Conservation (phyloP, 1,139 yeast species). For the Geotrichum histeridarum region DNA sequence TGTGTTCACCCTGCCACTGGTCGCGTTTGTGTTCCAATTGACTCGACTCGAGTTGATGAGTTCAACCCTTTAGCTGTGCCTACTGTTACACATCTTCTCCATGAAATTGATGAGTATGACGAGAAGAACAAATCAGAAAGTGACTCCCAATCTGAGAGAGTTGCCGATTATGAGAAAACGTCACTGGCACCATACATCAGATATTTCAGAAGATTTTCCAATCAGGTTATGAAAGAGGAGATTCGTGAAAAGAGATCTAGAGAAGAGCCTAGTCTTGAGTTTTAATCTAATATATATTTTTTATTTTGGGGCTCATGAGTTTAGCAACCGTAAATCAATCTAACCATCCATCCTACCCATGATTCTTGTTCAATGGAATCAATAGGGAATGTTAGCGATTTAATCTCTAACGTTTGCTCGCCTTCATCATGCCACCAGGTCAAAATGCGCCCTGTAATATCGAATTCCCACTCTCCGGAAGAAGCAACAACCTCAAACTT, state of each 20-base stretch:
- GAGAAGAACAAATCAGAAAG: conserved; percentile 32
- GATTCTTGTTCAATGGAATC: neutral
- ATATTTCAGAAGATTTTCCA: conserved; percentile 63
- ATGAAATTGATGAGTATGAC: conserved; percentile 47
- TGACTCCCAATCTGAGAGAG: conserved; percentile 23
- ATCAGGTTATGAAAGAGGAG: conserved; percentile 53
- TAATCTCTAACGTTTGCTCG: conserved; percentile 31
- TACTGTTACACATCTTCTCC: conserved; percentile 56
- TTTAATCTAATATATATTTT: conserved; percentile 13
- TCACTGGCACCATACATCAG: conserved; percentile 69
- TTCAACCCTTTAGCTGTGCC: conserved; percentile 84
- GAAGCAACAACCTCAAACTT: conserved; percentile 42
- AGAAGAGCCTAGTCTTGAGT: conserved; percentile 25
- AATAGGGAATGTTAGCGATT: conserved; percentile 5
- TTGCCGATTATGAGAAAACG: conserved; percentile 58
- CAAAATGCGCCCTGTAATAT: conserved; percentile 50
- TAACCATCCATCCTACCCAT: neutral
- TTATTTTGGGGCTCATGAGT: neutral
- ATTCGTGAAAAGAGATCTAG: conserved; percentile 26
- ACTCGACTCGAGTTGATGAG: conserved; percentile 48
- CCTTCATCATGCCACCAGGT: conserved; percentile 65
- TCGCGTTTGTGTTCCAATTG: conserved; percentile 92
- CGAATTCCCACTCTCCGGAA: conserved; percentile 53
- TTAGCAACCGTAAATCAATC: neutral
- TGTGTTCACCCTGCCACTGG: conserved; percentile 97